Evolutionary conservation across 129 eudicot genomes (phyloP).

Genomic region (Pittosporum tobira): DNA sequence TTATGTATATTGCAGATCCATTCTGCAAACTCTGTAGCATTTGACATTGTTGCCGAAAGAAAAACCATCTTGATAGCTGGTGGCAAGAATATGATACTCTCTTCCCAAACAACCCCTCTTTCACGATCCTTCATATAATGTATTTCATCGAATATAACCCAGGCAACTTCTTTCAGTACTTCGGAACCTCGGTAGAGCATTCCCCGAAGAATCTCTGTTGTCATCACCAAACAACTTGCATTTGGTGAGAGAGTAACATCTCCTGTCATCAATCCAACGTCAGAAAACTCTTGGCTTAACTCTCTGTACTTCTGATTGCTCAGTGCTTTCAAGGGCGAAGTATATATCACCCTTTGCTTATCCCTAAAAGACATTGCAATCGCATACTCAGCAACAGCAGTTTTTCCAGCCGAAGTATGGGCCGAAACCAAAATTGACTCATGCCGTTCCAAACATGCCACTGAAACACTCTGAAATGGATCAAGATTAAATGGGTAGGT

Average conservation of each 20-base stretch:
- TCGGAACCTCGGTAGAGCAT: constrained; percentile 98
- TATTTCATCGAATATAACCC: constrained; percentile 97
- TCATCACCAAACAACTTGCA: constrained; percentile 95
- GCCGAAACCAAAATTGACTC: constrained; percentile 94
- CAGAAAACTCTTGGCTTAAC: constrained; percentile 80
- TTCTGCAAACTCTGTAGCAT: constrained; percentile 98
- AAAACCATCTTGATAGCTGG: constrained; percentile 96
- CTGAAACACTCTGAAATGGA: constrained; percentile 84
- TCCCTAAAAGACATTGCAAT: constrained; percentile 94
- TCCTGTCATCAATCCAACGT: constrained; percentile 98
- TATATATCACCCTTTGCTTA: constrained; percentile 87
- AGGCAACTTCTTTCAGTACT: constrained; percentile 93
- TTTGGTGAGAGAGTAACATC: constrained; percentile 88
- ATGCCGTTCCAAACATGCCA: constrained; percentile 83
- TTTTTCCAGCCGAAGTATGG: constrained; percentile 96
- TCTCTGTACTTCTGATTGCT: constrained; percentile 96
- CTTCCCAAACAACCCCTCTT: constrained; percentile 99
- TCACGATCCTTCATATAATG: constrained; percentile 98
- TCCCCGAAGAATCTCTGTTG: constrained; percentile 90
- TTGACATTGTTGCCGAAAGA: constrained; percentile 96
- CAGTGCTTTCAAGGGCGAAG: constrained; percentile 91
- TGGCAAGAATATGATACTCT: constrained; percentile 86
- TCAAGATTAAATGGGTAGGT: constrained; percentile 70
- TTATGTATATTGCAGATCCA: constrained; percentile 95
- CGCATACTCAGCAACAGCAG: constrained; percentile 99